Conservation (phyloP, 169 alveolate species). For the Theileria parva region DNA sequence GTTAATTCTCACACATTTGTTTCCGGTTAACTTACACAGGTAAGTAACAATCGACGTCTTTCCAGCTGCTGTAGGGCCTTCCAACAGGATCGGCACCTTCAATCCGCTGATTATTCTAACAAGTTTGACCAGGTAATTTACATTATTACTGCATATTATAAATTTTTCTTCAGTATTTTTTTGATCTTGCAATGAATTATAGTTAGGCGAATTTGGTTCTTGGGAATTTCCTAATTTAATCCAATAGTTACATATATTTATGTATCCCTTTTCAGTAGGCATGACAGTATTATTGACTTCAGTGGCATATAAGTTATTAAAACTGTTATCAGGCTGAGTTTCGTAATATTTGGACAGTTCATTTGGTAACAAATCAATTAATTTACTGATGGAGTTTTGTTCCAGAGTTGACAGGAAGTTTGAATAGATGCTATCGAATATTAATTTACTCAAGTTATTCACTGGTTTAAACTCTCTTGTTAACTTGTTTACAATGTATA, state of each 20-base stretch:
- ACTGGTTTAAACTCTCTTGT: constrained; percentile 35
- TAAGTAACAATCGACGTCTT: constrained; percentile 96
- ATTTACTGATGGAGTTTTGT: constrained; percentile 31
- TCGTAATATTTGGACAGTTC: neutral
- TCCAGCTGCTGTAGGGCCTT: constrained; percentile 99
- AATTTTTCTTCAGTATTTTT: constrained; percentile 63
- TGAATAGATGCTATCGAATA: constrained; percentile 32
- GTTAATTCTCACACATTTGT: constrained; percentile 95
- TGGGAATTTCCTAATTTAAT: constrained; percentile 29
- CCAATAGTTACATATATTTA: constrained; percentile 58
- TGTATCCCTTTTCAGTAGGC: constrained; percentile 12
- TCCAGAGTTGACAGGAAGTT: constrained; percentile 59
- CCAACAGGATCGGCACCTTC: constrained; percentile 95
- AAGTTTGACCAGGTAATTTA: constrained; percentile 84
- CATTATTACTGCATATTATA: constrained; percentile 88
- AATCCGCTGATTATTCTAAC: constrained; percentile 91
- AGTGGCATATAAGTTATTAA: neutral
- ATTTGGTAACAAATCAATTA: constrained; percentile 28
- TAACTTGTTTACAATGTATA: constrained; percentile 35
- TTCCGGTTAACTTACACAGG: constrained; percentile 92
- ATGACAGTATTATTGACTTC: neutral
- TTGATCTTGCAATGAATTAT: neutral
- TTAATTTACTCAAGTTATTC: constrained; percentile 31
- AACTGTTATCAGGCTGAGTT: neutral
- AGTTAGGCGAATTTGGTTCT: neutral